Evolutionary conservation across 2,329 filamentous ascomycete genomes (phyloP), one percentile per base, ranked within the genome.

Genomic region (Penicillium sp.): DNA sequence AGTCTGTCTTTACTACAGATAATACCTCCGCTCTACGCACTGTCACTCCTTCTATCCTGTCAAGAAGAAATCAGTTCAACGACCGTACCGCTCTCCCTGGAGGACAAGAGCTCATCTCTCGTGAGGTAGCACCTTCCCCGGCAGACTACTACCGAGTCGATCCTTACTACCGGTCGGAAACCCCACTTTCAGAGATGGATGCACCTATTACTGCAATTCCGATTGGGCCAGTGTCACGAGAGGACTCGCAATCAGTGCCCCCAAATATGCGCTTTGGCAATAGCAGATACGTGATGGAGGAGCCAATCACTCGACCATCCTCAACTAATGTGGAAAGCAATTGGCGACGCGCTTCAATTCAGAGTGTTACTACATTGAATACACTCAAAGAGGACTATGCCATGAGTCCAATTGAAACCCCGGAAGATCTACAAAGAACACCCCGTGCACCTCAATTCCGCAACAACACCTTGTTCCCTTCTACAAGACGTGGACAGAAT

Each of bases 231-330:
- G 81, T 96, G 33, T 82, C 88, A 44, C 89, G 93, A 50, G 89
- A 94, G 69, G 80, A 82, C 47, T 96, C 91, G 27, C 91, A 96
- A 74, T 97, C 93, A 6, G 93, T 97, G 0, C 93, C 93, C 43
- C 93, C 93, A 7, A 88, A 96, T 77, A 96, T 97, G 92, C 88
- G 86, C 72, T 96, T 89, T 79, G 85, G 86, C 33, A 73, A 79
- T 42, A 69, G 62, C 6, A 49, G 51, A 25, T 43, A 70, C 58
- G 68, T 73, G 60, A 63, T 57, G 23, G 57, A 61, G 27, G 78
- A 82, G 41, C 80, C 80, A 49, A 71, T 82, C 41, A 64, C 74
- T 60, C 81, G 83, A 47, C 72, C 76, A 38, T 68, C 72, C 31
- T 79, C 79, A 6, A 78, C 75, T 17, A 71, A 72, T 23, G 63